These are phyloP conservation scores for Iris macrosiphon DNA, from an alignment of 106 monocot species.

Conservation along the genomic window DNA sequence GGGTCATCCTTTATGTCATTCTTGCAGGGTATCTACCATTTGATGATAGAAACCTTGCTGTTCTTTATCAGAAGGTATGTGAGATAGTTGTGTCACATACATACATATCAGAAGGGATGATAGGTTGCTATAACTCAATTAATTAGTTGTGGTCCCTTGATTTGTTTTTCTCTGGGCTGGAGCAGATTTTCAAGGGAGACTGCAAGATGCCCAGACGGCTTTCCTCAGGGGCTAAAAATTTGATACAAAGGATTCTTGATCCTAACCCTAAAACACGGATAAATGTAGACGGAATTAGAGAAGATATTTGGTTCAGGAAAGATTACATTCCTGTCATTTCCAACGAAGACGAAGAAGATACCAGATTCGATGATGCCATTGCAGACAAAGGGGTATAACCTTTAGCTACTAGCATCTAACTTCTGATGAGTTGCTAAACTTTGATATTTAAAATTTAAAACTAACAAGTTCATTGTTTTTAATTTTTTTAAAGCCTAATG, in stretches of 20 bases:
- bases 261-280: constrained; percentile 76
- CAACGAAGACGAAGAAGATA: constrained; percentile 74
- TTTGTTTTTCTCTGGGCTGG: background rate
- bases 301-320: constrained; percentile 80
- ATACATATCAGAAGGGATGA: no score
- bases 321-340: constrained; percentile 58
- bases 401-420: no score
- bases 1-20: constrained; percentile 76
- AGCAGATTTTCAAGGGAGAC: constrained; percentile 80
- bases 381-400: constrained; percentile 42
- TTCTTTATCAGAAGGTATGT: constrained; percentile 92
- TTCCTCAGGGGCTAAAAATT: constrained; percentile 51
- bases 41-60: constrained; percentile 83
- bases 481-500: no score
- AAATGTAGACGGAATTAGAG: constrained; percentile 61
- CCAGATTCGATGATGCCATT: constrained; percentile 1
- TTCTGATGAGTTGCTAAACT: no score
- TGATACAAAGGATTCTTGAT: constrained; percentile 77
- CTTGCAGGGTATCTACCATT: constrained; percentile 78
- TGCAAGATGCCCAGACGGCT: constrained; percentile 65
- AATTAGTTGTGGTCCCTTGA: no score
- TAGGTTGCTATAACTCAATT: no score
- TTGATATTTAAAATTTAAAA: background rate
- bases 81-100: no score
- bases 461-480: background rate